Percentiles rank a stretch among this genome's conserved stretches.
Evolutionary conservation across 1,284 basidiomycete species (phyloP).

Genomic region (Grifola frondosa): DNA sequence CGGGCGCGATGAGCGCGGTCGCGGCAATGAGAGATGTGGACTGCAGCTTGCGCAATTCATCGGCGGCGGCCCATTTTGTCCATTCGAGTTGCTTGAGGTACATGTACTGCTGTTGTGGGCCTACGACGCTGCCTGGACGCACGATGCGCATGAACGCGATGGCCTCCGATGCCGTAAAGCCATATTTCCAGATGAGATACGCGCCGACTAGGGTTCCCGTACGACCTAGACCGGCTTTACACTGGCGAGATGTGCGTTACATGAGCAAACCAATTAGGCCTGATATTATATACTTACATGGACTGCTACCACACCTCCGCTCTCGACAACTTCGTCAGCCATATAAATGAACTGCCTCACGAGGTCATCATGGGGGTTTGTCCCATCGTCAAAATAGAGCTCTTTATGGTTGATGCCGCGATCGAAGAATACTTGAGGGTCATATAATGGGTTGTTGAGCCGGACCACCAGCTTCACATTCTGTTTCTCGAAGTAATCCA

Average conservation of each 20-base stretch:
- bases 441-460: conserved; percentile 94
- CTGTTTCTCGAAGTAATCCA: conserved; percentile 88
- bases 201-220: conserved; percentile 97
- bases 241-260: conserved; percentile 48
- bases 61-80: conserved; percentile 88
- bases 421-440: conserved; percentile 81
- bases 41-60: conserved; percentile 62
- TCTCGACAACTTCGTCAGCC: conserved; percentile 75
- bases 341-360: conserved; percentile 87
- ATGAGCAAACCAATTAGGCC: conserved; percentile 7
- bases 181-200: conserved; percentile 98
- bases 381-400: conserved; percentile 98
- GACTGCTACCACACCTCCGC: conserved; percentile 83
- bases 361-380: conserved; percentile 94
- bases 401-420: conserved; percentile 89
- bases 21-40: conserved; percentile 40
- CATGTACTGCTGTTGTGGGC: conserved; percentile 94
- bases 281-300: conserved; percentile 58
- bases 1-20: conserved; percentile 64
- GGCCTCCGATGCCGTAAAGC: conserved; percentile 97
- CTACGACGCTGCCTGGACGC: conserved; percentile 94
- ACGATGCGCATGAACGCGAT: conserved; percentile 99
- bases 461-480: conserved; percentile 92
- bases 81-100: conserved; percentile 94
- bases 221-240: conserved; percentile 90